Base-by-base conservation (phyloP, 179 eudicot species). In the Patellifolia procumbens region DNA sequence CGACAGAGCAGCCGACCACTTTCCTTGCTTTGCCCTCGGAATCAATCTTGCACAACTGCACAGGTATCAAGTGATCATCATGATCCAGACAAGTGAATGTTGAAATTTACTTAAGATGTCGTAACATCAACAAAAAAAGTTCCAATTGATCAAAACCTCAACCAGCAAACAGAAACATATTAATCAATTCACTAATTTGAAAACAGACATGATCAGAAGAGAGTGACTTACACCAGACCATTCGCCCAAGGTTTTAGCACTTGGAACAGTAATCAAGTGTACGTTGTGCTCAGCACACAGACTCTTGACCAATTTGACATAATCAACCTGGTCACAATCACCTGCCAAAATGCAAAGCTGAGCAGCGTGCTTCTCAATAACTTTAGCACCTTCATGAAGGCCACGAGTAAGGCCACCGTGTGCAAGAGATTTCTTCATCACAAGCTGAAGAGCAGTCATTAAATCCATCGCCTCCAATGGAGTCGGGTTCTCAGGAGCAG, bases 281-380 rank as follows among this genome's bases (percentile, higher is more conserved):
- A 85, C 85, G 34, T 85, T 85, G 83, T 85, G 87, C 75, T 85
- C 87, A 37, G 85, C 85, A 60, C 87, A 85, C 7, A 85, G 83
- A 22, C 80, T 83, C 70, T 85, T 85, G 60, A 85, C 87, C 66
- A 85, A 59, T 31, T 85, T 85, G 31, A 82, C 85, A 35, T 79
- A 82, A 78, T n/a, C n/a, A n/a, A n/a, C n/a, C n/a, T n/a, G n/a
- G n/a, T n/a, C n/a, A n/a, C n/a, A n/a, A n/a, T n/a, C 87, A 64
- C 82, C 87, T 0, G 87, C 87, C 85, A 85, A 52, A 70, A 85
- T 76, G 78, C 87, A 85, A 0, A 85, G 78, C 81, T 82, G 87
- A 65, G 87, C 87, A 74, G 82, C 83, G 48, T 85, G 87, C 83
- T 85, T 85, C 83, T 85, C 87, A 62, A 85, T 80, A 24, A 81